These are phyloP conservation scores for Russula ochroleuca DNA, from an alignment of 768 basidiomycete species.

Conservation along the genomic window DNA sequence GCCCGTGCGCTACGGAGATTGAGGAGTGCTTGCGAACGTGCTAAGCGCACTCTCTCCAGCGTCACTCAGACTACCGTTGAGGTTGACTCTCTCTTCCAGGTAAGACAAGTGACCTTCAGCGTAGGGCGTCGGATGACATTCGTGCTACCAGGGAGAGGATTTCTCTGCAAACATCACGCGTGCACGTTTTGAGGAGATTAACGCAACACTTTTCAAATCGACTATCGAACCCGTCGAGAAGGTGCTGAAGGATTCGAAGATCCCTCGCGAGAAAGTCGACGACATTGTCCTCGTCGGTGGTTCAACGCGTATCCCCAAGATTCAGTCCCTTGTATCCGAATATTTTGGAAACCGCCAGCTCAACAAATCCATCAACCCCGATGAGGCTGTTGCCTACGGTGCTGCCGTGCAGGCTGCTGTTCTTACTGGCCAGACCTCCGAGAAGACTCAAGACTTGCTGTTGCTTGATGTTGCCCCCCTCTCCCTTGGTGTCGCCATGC, in stretches of 20 bases:
- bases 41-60: slow-evolving; percentile 97
- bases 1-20: slow-evolving; percentile 94
- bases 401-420: slow-evolving; percentile 99
- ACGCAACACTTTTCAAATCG: slow-evolving; percentile 90
- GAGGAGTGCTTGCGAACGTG: slow-evolving; percentile 97
- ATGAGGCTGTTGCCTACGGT: slow-evolving; percentile 99
- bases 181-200: slow-evolving; percentile 99
- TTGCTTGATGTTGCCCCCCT: slow-evolving; percentile 98
- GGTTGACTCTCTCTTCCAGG: slow-evolving; percentile 97
- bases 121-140: slow-evolving; percentile 17
- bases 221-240: slow-evolving; percentile 98
- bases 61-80: slow-evolving; percentile 99
- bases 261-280: slow-evolving; percentile 93
- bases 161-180: slow-evolving; percentile 98
- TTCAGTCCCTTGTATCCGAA: slow-evolving; percentile 96
- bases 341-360: slow-evolving; percentile 97
- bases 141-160: slow-evolving; percentile 79
- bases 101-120: slow-evolving; percentile 33
- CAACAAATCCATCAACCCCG: slow-evolving; percentile 99
- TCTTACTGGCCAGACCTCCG: slow-evolving; percentile 96
- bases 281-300: slow-evolving; percentile 99
- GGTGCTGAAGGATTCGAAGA: slow-evolving; percentile 98
- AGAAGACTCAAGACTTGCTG: slow-evolving; percentile 97
- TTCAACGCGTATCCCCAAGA: slow-evolving; percentile 99
- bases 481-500: slow-evolving; percentile 99